phyloP scores from a whole-genome alignment of 371 early-diverging fungal species.

The Actinomortierella wolfii region DNA sequence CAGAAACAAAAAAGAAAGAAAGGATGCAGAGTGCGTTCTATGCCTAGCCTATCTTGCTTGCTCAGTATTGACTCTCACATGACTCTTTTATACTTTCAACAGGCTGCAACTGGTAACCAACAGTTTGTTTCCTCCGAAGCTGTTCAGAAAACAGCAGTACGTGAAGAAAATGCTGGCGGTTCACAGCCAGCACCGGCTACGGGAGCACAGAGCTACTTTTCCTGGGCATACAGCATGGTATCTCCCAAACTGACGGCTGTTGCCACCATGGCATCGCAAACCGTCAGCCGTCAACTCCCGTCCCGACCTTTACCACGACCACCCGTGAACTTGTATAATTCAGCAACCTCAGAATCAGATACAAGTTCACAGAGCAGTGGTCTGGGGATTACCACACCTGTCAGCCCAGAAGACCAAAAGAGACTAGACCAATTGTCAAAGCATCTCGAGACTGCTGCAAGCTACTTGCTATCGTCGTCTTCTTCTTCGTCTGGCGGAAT shows the following conservation, averaged over 20 bases:
- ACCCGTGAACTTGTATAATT: conserved; percentile 25
- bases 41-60: no score
- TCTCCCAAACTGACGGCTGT: conserved; percentile 34
- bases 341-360: conserved; percentile 1
- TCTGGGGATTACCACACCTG: no score
- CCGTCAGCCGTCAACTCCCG: conserved; percentile 14
- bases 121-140: neutral
- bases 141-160: conserved; percentile 1
- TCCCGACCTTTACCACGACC: conserved; percentile 31
- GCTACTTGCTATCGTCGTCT: no score
- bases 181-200: neutral
- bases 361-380: no score
- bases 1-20: neutral
- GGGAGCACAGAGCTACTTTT: conserved; percentile 9
- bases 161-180: neutral
- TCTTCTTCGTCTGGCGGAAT: no score
- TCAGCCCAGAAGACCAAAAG: no score
- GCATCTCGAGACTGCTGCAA: no score
- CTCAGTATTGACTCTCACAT: neutral
- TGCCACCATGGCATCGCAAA: conserved; percentile 33
- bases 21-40: neutral
- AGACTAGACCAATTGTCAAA: no score
- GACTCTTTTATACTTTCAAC: neutral
- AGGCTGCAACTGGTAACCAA: conserved; percentile 7
- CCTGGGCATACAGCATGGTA: conserved; percentile 28